A percentile compares a stretch with the other conserved stretches of the same genome.
Evolutionary conservation across 495 filamentous ascomycete species (phyloP).

Genomic region (Daldinia grandis): DNA sequence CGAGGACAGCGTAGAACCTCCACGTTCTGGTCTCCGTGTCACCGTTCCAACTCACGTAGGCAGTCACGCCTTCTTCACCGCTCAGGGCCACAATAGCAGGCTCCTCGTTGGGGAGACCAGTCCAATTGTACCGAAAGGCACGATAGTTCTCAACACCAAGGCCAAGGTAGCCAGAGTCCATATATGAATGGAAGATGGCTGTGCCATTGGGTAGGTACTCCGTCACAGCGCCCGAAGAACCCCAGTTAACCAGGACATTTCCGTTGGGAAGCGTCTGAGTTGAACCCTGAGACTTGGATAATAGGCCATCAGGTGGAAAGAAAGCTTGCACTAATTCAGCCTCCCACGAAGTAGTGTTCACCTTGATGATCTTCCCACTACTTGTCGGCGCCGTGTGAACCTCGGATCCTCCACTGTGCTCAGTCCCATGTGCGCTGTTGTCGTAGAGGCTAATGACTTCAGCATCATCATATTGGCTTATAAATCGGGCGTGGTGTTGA

Average conservation of each 20-base stretch:
- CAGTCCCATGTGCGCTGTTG: slow-evolving; percentile 51
- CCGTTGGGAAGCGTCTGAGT: slow-evolving; percentile 64
- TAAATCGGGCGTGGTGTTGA: slow-evolving; percentile 69
- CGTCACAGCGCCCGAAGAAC: slow-evolving; percentile 64
- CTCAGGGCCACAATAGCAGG: slow-evolving; percentile 46
- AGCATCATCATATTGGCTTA: slow-evolving; percentile 56
- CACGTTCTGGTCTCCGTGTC: slow-evolving; percentile 49
- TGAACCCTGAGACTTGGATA: slow-evolving; percentile 69
- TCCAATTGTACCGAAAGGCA: slow-evolving; percentile 51
- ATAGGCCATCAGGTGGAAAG: slow-evolving; percentile 53
- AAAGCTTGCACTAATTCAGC: slow-evolving; percentile 55
- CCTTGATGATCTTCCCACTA: slow-evolving; percentile 65
- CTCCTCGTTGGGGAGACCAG: slow-evolving; percentile 46
- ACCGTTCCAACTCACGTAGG: slow-evolving; percentile 54
- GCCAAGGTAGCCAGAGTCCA: slow-evolving; percentile 46
- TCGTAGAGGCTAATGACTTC: slow-evolving; percentile 53
- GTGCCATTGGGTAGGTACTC: slow-evolving; percentile 66
- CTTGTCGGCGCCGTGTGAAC: slow-evolving; percentile 52
- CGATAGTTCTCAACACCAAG: slow-evolving; percentile 49
- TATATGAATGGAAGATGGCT: slow-evolving; percentile 54
- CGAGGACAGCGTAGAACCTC: slow-evolving; percentile 44
- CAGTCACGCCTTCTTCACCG: slow-evolving; percentile 34
- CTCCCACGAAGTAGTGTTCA: slow-evolving; percentile 62
- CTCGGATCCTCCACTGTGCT: slow-evolving; percentile 47
- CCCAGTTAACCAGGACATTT: slow-evolving; percentile 69